phyloP scores from a whole-genome alignment of 257 asterid genomes.

The Solanum infundibuliforme region DNA sequence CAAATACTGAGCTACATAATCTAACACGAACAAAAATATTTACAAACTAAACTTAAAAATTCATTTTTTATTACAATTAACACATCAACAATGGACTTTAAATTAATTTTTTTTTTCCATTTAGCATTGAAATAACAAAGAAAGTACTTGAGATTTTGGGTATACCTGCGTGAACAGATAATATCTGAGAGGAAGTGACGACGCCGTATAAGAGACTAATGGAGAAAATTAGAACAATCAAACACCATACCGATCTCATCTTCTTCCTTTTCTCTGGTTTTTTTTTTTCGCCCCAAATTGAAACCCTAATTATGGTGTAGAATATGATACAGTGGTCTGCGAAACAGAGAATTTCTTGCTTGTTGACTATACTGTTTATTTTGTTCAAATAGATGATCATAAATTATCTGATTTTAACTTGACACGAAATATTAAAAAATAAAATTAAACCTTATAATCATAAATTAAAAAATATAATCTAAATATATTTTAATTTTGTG shows the following conservation, averaged over 20 bases:
- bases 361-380: neutral
- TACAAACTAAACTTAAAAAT: neutral
- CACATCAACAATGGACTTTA: neutral
- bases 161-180: constrained; percentile 15
- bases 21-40: neutral
- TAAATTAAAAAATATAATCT: too few relatives aligned
- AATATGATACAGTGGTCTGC: neutral
- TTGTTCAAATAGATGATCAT: neutral
- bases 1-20: neutral
- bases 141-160: neutral
- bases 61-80: neutral
- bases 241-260: constrained; percentile 13
- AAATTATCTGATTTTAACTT: neutral
- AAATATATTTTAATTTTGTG: too few relatives aligned
- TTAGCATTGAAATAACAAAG: neutral
- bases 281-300: neutral
- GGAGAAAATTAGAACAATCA: constrained; percentile 6
- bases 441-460: too few relatives aligned
- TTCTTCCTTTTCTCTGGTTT: neutral
- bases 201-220: neutral
- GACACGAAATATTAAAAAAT: accelerated
- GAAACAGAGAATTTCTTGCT: neutral
- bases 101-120: neutral
- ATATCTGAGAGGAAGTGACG: constrained; percentile 15
- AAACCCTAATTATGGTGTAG: constrained; percentile 1